These are phyloP conservation scores for Penicillium bialowiezense DNA, from an alignment of 495 filamentous ascomycete species.

Conservation along the genomic window DNA sequence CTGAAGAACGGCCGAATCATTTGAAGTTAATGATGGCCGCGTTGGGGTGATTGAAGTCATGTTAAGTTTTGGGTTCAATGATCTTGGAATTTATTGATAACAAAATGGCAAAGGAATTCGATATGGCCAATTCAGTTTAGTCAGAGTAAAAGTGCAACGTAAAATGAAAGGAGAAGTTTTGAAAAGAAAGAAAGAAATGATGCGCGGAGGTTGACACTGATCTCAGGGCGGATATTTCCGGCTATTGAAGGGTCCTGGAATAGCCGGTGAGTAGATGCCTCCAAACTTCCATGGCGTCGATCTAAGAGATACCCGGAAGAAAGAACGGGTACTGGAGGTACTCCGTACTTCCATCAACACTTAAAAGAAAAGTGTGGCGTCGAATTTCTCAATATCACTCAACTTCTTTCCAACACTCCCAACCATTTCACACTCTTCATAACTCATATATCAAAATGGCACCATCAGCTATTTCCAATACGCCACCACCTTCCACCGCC, in stretches of 20 bases:
- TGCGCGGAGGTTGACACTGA: slow-evolving; percentile 4
- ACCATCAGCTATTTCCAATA: slow-evolving; percentile 64
- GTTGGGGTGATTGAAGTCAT: slow-evolving; percentile 43
- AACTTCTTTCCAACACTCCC: slow-evolving; percentile 1
- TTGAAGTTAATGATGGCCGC: slow-evolving; percentile 54
- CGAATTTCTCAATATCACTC: background rate
- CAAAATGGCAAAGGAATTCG: too few species aligned
- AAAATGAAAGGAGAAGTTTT: background rate
- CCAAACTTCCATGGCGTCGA: background rate
- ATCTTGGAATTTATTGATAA: too few species aligned
- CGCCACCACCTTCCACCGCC: slow-evolving; percentile 36
- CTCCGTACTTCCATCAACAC: background rate
- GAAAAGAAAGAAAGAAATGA: background rate
- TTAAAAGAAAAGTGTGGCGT: slow-evolving; percentile 1
- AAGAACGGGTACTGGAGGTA: slow-evolving; percentile 11
- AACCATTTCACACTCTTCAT: background rate
- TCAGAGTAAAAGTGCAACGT: too few species aligned
- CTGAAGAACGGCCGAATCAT: slow-evolving; percentile 69
- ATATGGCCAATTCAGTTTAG: too few species aligned
- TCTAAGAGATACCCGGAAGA: slow-evolving; percentile 8
- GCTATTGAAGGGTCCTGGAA: slow-evolving; percentile 14
- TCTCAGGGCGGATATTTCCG: slow-evolving; percentile 18
- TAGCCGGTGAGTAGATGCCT: slow-evolving; percentile 3
- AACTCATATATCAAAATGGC: slow-evolving; percentile 52
- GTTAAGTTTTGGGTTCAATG: background rate